These are phyloP conservation scores for Botryotinia narcissicola DNA, from an alignment of 2,329 filamentous ascomycete species.

Conservation along the genomic window DNA sequence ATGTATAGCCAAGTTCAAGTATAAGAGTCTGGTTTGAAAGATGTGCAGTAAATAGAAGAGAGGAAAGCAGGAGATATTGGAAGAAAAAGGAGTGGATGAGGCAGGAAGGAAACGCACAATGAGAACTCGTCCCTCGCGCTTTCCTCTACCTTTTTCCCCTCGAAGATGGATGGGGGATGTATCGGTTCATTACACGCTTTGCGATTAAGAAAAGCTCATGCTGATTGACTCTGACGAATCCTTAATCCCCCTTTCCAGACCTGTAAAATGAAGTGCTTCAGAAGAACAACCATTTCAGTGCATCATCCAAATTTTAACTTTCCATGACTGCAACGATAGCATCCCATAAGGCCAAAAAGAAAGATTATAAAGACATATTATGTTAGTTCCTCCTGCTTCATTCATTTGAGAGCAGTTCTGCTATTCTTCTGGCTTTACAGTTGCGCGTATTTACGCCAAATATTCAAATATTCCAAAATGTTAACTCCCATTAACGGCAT, in stretches of 20 bases:
- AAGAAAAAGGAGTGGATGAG: background rate
- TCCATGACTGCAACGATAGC: background rate
- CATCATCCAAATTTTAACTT: accelerated
- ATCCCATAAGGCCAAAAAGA: background rate
- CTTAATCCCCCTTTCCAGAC: background rate
- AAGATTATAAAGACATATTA: accelerated
- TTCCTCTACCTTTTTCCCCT: background rate
- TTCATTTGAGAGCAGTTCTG: background rate
- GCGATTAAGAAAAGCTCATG: no score
- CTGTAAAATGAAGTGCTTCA: background rate
- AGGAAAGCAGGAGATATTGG: background rate
- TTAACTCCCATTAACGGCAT: no score
- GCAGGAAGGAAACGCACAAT: background rate
- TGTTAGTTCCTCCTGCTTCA: accelerated
- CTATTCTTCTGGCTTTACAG: background rate
- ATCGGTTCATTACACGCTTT: accelerated
- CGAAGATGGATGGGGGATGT: background rate
- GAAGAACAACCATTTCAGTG: accelerated
- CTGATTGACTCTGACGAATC: background rate
- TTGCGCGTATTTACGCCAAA: no score
- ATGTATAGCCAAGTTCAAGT: background rate
- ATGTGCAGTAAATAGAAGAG: background rate
- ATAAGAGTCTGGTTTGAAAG: background rate
- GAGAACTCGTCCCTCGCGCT: background rate
- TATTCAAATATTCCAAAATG: no score